Percentiles rank a stretch among this genome's conserved stretches.
These are phyloP conservation scores for Kodamaea fukazawae DNA, from an alignment of 805 yeast genomes.

Conservation along the genomic window DNA sequence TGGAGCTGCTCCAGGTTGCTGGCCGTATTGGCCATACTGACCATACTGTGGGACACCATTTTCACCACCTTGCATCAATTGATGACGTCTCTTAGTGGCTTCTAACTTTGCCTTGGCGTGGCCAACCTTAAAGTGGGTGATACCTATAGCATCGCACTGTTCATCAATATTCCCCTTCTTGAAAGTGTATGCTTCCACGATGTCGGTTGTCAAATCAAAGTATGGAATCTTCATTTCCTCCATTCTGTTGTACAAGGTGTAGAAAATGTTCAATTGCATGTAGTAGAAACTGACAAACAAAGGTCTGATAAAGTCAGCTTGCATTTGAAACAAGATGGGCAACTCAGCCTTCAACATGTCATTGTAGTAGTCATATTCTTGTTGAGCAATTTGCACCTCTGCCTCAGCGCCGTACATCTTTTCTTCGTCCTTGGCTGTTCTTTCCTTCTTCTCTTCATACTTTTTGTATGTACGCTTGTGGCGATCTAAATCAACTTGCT, in stretches of 20 bases:
- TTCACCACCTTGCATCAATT: constrained; percentile 29
- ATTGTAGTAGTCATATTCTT: constrained; percentile 94
- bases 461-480: constrained; percentile 67
- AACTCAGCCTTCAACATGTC: constrained; percentile 89
- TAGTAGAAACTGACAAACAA: constrained; percentile 90
- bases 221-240: constrained; percentile 97
- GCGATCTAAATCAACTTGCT: constrained; percentile 90
- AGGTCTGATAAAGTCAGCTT: constrained; percentile 90
- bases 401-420: constrained; percentile 85
- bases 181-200: constrained; percentile 69
- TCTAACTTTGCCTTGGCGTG: constrained; percentile 84
- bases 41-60: constrained; percentile 24
- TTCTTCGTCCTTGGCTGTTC: constrained; percentile 87
- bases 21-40: constrained; percentile 16
- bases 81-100: constrained; percentile 74
- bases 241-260: constrained; percentile 85
- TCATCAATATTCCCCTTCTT: constrained; percentile 93
- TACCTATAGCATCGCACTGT: constrained; percentile 81
- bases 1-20: constrained; percentile 14
- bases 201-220: constrained; percentile 82
- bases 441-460: constrained; percentile 78
- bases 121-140: constrained; percentile 86
- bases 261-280: constrained; percentile 97
- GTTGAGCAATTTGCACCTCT: constrained; percentile 85
- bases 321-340: constrained; percentile 83